Percentiles rank a stretch among this genome's conserved stretches.
Evolutionary conservation across 1,284 basidiomycete genomes (phyloP).

Genomic region (Microbotryum scabiosae): DNA sequence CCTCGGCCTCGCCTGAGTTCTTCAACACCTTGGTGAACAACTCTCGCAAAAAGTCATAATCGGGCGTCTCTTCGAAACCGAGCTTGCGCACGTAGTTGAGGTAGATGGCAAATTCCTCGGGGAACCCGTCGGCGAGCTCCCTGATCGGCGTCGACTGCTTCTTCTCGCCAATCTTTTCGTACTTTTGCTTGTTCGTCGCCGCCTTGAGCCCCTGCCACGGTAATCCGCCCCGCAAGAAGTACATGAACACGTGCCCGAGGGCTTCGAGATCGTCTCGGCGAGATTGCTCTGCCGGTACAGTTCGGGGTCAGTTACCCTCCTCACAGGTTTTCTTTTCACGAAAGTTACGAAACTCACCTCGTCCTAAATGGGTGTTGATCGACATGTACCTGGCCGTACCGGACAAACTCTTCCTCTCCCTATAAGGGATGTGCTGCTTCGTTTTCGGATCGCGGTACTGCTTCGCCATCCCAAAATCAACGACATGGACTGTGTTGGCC

Average conservation of each 20-base stretch:
- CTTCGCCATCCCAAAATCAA: conserved; percentile 97
- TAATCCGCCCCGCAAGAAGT: conserved; percentile 80
- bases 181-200: conserved; percentile 96
- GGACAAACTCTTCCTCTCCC: conserved; percentile 85
- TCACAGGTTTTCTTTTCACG: too few relatives aligned
- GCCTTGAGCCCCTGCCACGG: conserved; percentile 95
- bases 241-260: conserved; percentile 95
- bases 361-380: conserved; percentile 91
- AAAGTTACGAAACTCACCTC: too few relatives aligned
- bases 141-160: conserved; percentile 94
- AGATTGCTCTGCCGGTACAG: conserved; percentile 63
- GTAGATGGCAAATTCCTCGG: conserved; percentile 86
- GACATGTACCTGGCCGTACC: conserved; percentile 92
- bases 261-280: conserved; percentile 90
- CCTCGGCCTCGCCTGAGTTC: conserved; percentile 76
- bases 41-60: conserved; percentile 90
- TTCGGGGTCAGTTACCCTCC: neutral
- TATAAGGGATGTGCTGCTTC: conserved; percentile 92
- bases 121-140: conserved; percentile 85
- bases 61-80: conserved; percentile 92
- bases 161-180: conserved; percentile 98
- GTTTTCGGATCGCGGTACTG: conserved; percentile 95
- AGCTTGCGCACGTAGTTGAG: conserved; percentile 94
- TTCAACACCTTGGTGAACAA: conserved; percentile 85
- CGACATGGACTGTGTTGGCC: conserved; percentile 72